A percentile compares a stretch with the other conserved stretches of the same genome.
Evolutionary conservation across 345 rosid genomes (phyloP).

Genomic region (Murraya paniculata): DNA sequence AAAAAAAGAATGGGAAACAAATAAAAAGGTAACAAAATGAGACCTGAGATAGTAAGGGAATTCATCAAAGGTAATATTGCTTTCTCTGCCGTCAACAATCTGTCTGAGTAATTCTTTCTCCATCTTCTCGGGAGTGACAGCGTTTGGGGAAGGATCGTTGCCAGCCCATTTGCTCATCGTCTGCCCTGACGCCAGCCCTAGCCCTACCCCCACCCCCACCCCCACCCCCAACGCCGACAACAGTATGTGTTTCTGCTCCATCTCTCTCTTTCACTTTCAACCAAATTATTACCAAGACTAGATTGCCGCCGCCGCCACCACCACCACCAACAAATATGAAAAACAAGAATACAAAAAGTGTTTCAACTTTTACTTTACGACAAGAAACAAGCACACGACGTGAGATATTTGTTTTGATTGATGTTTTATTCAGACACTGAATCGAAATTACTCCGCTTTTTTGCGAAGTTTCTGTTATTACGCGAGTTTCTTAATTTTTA

Average conservation of each 20-base stretch:
- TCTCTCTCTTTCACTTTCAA: not conserved
- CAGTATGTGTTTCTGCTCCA: constrained; percentile 57
- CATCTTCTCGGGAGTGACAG: constrained; percentile 35
- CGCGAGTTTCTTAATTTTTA: not conserved
- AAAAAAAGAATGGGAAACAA: too few relatives aligned
- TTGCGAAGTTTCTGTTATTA: not conserved
- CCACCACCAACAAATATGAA: too few relatives aligned
- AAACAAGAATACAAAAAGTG: too few relatives aligned
- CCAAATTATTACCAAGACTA: too few relatives aligned
- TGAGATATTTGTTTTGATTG: too few relatives aligned
- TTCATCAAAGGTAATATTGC: constrained; percentile 59
- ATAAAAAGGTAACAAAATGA: not conserved
- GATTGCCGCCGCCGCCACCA: too few relatives aligned
- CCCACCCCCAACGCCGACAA: constrained; percentile 65
- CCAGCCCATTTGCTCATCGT: constrained; percentile 51
- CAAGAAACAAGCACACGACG: not conserved
- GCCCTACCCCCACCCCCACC: constrained; percentile 58
- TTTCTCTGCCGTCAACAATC: constrained; percentile 61
- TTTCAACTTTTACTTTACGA: not conserved
- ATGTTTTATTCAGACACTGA: constrained; percentile 4
- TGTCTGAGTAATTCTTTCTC: constrained; percentile 55
- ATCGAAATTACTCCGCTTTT: not conserved
- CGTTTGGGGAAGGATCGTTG: constrained; percentile 13
- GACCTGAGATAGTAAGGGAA: constrained; percentile 76
- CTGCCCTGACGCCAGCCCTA: constrained; percentile 57